Evolutionary conservation across 1,284 basidiomycete species (phyloP).

Genomic region (Ganoderma lingzhi): DNA sequence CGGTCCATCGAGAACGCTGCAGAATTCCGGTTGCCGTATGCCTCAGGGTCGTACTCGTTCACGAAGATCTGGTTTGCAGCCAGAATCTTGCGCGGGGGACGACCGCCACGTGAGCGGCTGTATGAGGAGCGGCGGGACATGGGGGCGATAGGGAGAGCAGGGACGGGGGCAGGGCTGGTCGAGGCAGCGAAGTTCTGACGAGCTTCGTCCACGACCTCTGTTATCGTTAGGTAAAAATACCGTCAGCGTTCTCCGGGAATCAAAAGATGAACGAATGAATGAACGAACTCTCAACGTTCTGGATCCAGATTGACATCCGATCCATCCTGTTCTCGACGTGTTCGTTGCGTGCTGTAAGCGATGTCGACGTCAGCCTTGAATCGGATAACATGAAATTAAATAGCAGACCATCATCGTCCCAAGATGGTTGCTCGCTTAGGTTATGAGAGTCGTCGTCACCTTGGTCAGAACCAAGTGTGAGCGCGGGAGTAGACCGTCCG

Average conservation of each 20-base stretch:
- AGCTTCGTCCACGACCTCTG: slow-evolving; percentile 81
- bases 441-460: slow-evolving; percentile 37
- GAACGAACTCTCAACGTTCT: slow-evolving; percentile 77
- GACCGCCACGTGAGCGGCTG: slow-evolving; percentile 53
- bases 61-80: slow-evolving; percentile 75
- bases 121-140: slow-evolving; percentile 56
- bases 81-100: slow-evolving; percentile 66
- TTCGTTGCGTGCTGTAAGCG: slow-evolving; percentile 7
- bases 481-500: slow-evolving; percentile 33
- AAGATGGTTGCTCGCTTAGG: slow-evolving; percentile 50
- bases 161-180: slow-evolving; percentile 51
- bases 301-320: slow-evolving; percentile 79
- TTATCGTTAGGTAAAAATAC: slow-evolving; percentile 14
- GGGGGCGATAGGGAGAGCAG: slow-evolving; percentile 67
- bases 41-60: slow-evolving; percentile 50
- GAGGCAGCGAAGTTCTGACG: slow-evolving; percentile 73
- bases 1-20: slow-evolving; percentile 38
- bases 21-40: slow-evolving; percentile 25
- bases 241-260: slow-evolving; percentile 5
- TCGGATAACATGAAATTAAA: slow-evolving; percentile 47
- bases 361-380: slow-evolving; percentile 36
- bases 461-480: slow-evolving; percentile 30
- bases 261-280: slow-evolving; percentile 19
- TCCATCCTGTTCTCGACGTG: slow-evolving; percentile 62
- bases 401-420: slow-evolving; percentile 53